Conservation (phyloP, 352 stramenopile genomes). For the Globisporangium alternatum region DNA sequence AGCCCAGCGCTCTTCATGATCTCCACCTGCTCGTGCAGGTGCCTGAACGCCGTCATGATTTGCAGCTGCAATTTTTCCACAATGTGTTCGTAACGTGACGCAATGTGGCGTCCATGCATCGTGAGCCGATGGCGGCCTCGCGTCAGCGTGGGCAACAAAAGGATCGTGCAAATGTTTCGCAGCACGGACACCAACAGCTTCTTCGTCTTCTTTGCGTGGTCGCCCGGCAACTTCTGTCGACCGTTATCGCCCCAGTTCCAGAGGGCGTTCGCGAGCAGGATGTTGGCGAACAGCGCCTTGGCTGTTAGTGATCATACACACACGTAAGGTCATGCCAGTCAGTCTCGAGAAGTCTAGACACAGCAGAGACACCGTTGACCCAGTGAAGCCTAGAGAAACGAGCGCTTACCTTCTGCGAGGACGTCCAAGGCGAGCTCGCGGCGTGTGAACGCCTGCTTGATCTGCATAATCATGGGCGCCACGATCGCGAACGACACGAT, state of each 20-base stretch:
- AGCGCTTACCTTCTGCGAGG: slow-evolving; percentile 51
- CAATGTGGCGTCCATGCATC: slow-evolving; percentile 38
- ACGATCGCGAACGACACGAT: slow-evolving; percentile 81
- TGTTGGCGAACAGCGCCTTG: slow-evolving; percentile 67
- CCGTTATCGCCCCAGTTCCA: slow-evolving; percentile 81
- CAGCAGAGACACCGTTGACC: neutral
- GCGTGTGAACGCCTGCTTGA: slow-evolving; percentile 74
- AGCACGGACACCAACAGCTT: slow-evolving; percentile 44
- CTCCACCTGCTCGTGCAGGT: slow-evolving; percentile 73
- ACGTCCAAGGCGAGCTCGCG: slow-evolving; percentile 68
- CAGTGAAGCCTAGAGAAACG: neutral
- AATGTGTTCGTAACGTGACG: slow-evolving; percentile 32
- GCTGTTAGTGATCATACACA: slow-evolving; percentile 17
- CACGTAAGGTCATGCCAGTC: neutral
- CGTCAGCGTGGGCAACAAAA: slow-evolving; percentile 68
- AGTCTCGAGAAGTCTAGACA: neutral
- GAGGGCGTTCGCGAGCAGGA: slow-evolving; percentile 71
- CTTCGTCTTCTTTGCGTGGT: slow-evolving; percentile 60
- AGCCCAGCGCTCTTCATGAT: slow-evolving; percentile 68
- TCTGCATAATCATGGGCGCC: slow-evolving; percentile 88
- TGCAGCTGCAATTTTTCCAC: slow-evolving; percentile 54
- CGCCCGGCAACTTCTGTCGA: slow-evolving; percentile 44
- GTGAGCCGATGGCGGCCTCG: slow-evolving; percentile 75
- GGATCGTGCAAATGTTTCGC: slow-evolving; percentile 38
- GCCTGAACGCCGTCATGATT: slow-evolving; percentile 53